These are phyloP conservation scores for Aspergillus luchuensis DNA, from an alignment of 2,329 filamentous ascomycete species.

Conservation along the genomic window DNA sequence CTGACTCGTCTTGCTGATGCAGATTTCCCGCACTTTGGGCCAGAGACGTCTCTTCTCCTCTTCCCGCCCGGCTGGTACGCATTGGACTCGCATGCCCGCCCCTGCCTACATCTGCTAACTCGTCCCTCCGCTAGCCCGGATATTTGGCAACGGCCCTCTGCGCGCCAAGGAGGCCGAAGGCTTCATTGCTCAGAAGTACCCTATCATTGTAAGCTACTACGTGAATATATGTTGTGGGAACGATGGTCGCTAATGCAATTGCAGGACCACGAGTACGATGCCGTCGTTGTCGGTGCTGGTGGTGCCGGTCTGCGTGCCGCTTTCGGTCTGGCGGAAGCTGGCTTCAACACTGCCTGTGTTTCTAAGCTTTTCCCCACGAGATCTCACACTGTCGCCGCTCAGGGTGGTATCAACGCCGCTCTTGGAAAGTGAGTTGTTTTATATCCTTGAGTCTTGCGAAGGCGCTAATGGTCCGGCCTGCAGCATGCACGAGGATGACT, in stretches of 20 bases:
- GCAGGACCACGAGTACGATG: constrained; percentile 97
- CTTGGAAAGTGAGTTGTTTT: constrained; percentile 43
- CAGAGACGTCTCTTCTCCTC: constrained; percentile 82
- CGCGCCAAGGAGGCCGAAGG: constrained; percentile 91
- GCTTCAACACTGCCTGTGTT: constrained; percentile 66
- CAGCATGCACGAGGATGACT: constrained; percentile 98
- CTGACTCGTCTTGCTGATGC: constrained; percentile 28
- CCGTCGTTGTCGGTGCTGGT: constrained; percentile 74
- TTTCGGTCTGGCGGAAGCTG: constrained; percentile 65
- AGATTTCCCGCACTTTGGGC: constrained; percentile 66
- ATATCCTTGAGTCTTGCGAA: neutral
- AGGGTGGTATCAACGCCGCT: constrained; percentile 61
- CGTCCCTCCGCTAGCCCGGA: constrained; percentile 62
- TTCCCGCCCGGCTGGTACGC: constrained; percentile 74
- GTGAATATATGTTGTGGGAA: neutral
- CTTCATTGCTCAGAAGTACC: constrained; percentile 86
- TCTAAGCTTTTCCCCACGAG: constrained; percentile 66
- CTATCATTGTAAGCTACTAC: constrained; percentile 75
- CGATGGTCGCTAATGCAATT: constrained; percentile 22
- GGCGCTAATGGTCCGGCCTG: constrained; percentile 22
- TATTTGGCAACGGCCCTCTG: constrained; percentile 82
- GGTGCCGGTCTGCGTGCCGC: constrained; percentile 65
- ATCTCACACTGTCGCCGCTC: constrained; percentile 67
- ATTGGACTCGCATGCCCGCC: constrained; percentile 25
- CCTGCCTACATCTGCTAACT: constrained; percentile 26